phyloP scores from a whole-genome alignment of 345 rosid species.

The Psidium friedrichsthalianum region DNA sequence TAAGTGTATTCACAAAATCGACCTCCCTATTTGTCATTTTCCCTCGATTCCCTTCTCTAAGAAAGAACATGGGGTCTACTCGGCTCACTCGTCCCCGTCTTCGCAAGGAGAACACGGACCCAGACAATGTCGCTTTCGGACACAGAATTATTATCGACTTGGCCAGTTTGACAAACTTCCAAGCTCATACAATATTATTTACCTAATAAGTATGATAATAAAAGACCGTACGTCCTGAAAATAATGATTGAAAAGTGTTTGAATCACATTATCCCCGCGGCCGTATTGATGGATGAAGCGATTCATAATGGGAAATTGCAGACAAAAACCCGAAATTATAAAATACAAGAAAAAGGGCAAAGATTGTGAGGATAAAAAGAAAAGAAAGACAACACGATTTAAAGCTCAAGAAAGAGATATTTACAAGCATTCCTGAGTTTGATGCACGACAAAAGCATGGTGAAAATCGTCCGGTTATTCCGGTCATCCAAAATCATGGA shows the following conservation, averaged over 20 bases:
- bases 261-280: background rate
- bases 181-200: background rate
- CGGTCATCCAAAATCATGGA: no score
- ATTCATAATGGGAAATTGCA: background rate
- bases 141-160: background rate
- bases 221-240: background rate
- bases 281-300: no score
- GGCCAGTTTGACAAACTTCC: background rate
- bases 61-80: background rate
- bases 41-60: background rate
- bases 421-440: no score
- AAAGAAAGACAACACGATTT: background rate
- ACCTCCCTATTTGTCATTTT: background rate
- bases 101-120: background rate
- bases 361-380: background rate
- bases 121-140: background rate
- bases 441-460: background rate
- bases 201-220: background rate
- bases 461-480: no score
- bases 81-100: background rate
- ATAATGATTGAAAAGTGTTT: background rate
- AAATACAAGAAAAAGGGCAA: background rate
- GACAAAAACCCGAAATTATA: background rate
- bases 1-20: no score
- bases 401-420: background rate